Percentiles rank a stretch among this genome's conserved stretches.
Conservation (phyloP, 2,329 filamentous ascomycete species). For the Botrytis sinoallii region DNA sequence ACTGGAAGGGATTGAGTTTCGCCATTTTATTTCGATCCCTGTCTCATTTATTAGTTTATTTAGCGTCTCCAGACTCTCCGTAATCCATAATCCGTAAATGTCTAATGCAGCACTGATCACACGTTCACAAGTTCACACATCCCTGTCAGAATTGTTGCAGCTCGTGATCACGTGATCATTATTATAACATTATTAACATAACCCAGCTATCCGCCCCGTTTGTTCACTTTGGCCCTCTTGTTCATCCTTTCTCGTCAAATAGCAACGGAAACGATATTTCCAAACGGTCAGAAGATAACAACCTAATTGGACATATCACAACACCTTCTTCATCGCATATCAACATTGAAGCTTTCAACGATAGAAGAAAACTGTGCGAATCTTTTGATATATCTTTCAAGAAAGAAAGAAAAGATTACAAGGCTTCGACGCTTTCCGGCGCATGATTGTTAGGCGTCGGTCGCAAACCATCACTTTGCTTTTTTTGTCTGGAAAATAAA, state of each 20-base stretch:
- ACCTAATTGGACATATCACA: background rate
- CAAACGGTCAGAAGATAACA: background rate
- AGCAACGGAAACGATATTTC: background rate
- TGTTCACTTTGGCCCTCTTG: constrained; percentile 9
- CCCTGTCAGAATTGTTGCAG: background rate
- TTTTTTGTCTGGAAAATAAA: constrained; percentile 11
- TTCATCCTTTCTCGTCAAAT: constrained; percentile 16
- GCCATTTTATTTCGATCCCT: background rate
- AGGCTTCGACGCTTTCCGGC: constrained; percentile 28
- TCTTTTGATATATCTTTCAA: constrained; percentile 10
- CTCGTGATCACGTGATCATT: background rate
- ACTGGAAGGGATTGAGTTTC: background rate
- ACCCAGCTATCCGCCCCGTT: constrained; percentile 17
- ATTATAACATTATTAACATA: constrained; percentile 11
- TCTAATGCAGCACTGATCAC: constrained; percentile 12
- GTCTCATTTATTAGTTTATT: background rate
- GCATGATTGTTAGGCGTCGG: constrained; percentile 22
- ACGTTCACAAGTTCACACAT: background rate
- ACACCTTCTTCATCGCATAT: background rate
- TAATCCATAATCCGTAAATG: background rate
- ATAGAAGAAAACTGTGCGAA: constrained; percentile 5
- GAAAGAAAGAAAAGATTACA: background rate
- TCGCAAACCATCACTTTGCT: constrained; percentile 22
- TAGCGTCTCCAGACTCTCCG: constrained; percentile 6
- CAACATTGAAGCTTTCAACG: background rate